A percentile compares a stretch with the other conserved stretches of the same genome.
Conservation (phyloP, 208 protist genomes). For the Leishmania amazonensis region DNA sequence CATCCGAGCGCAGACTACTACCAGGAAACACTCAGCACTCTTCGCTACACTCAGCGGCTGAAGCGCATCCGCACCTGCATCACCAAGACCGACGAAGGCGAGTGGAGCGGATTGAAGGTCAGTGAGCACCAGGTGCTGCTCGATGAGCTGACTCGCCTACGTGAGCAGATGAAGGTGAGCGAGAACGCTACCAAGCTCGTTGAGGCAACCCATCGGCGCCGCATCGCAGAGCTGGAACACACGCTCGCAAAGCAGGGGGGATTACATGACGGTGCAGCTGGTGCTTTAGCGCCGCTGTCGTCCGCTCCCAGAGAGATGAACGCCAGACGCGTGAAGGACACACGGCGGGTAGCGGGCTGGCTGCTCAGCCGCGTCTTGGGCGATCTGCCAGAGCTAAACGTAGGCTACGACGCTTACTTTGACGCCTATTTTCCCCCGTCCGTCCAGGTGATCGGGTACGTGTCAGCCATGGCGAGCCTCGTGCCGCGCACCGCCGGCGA, state of each 20-base stretch:
- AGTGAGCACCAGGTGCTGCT: constrained; percentile 56
- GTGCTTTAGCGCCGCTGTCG: not conserved
- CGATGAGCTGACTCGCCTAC: constrained; percentile 60
- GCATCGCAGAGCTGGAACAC: constrained; percentile 52
- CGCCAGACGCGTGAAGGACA: constrained; percentile 45
- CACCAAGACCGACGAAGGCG: constrained; percentile 29
- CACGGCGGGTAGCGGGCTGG: constrained; percentile 79
- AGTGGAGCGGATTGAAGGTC: constrained; percentile 40
- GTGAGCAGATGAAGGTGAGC: constrained; percentile 43
- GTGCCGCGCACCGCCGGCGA: constrained; percentile 43
- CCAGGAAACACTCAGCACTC: constrained; percentile 84
- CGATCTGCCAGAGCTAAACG: constrained; percentile 68
- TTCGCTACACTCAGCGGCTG: constrained; percentile 87
- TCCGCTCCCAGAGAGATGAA: not conserved
- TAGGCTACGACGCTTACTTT: constrained; percentile 90
- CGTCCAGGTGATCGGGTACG: constrained; percentile 84
- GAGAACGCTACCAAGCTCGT: constrained; percentile 27
- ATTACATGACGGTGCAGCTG: not conserved
- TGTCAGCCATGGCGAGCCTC: constrained; percentile 80
- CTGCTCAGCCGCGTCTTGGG: constrained; percentile 78
- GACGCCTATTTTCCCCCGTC: constrained; percentile 59
- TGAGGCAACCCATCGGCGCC: constrained; percentile 38
- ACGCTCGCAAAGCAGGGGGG: constrained; percentile 20
- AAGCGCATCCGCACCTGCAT: constrained; percentile 70
- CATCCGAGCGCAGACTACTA: constrained; percentile 64